A percentile compares a stretch with the other conserved stretches of the same genome.
Evolutionary conservation across 441 rosid species (phyloP).

Genomic region (Raphanus hybrid): DNA sequence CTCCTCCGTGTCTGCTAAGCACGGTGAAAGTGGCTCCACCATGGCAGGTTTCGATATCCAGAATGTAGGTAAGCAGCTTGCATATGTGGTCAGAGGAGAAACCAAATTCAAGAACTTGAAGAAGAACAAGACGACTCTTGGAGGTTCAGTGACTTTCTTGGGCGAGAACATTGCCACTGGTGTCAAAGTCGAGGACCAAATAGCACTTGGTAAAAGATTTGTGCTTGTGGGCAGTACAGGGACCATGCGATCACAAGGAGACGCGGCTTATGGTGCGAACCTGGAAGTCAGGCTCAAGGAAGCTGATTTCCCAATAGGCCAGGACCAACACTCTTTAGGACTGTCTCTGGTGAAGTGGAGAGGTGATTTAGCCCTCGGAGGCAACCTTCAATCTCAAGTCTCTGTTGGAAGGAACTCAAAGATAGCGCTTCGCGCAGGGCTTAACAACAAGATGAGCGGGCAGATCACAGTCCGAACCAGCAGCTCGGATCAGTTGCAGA

Average conservation of each 20-base stretch:
- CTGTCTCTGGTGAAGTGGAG: slow-evolving; percentile 92
- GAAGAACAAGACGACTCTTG: slow-evolving; percentile 74
- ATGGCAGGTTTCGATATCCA: slow-evolving; percentile 93
- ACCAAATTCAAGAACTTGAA: slow-evolving; percentile 73
- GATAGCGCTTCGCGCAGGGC: slow-evolving; percentile 80
- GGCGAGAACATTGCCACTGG: slow-evolving; percentile 84
- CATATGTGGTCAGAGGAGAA: slow-evolving; percentile 76
- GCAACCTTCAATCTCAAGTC: slow-evolving; percentile 83
- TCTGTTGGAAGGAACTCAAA: slow-evolving; percentile 78
- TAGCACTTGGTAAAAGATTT: slow-evolving; percentile 69
- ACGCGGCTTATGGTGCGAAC: slow-evolving; percentile 81
- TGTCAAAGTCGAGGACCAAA: slow-evolving; percentile 81
- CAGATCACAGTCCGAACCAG: slow-evolving; percentile 77
- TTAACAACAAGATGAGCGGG: slow-evolving; percentile 91
- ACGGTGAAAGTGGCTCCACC: slow-evolving; percentile 72
- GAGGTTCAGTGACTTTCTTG: slow-evolving; percentile 73
- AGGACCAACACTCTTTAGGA: slow-evolving; percentile 81
- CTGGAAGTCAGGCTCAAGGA: slow-evolving; percentile 71
- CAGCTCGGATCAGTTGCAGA: slow-evolving; percentile 91
- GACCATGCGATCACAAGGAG: slow-evolving; percentile 64
- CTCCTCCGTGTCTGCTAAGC: slow-evolving; percentile 74
- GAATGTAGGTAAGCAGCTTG: slow-evolving; percentile 81
- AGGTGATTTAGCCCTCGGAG: slow-evolving; percentile 88
- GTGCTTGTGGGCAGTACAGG: slow-evolving; percentile 78
- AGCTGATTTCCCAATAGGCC: slow-evolving; percentile 84